Evolutionary conservation across 495 filamentous ascomycete species (phyloP).

Genomic region (Xylaria flabelliformis): DNA sequence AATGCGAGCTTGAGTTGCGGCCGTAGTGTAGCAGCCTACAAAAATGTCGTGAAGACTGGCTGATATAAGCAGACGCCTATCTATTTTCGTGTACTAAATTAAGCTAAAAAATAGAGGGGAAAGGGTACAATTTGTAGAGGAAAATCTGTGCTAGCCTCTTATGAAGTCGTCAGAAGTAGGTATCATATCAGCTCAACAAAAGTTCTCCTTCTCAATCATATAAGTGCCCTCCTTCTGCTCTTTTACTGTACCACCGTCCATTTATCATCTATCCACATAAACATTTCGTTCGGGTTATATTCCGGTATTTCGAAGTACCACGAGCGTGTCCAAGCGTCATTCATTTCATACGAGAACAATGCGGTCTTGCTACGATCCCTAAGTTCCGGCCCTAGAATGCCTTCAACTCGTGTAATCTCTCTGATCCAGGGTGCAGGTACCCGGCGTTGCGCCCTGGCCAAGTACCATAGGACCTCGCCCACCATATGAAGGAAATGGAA

Average conservation of each 20-base stretch:
- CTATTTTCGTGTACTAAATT: too few species aligned
- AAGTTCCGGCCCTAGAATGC: not conserved
- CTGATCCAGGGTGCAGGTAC: not conserved
- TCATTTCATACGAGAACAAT: not conserved
- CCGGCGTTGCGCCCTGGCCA: not conserved
- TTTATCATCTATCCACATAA: not conserved
- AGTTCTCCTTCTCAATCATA: not conserved
- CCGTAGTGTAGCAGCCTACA: not conserved
- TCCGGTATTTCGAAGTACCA: constrained; percentile 15
- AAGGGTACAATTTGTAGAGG: too few species aligned
- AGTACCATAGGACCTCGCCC: not conserved
- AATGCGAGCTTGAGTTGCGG: not conserved
- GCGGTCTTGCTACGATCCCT: not conserved
- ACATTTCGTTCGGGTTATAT: not conserved
- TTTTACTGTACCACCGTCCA: not conserved
- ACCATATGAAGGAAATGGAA: not conserved
- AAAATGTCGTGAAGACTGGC: too few species aligned
- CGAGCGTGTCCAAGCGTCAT: not conserved
- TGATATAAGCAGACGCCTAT: too few species aligned
- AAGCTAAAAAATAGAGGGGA: too few species aligned
- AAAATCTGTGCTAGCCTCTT: too few species aligned
- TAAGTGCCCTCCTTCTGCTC: not conserved
- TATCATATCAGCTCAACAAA: not conserved
- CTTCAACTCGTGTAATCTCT: constrained; percentile 3
- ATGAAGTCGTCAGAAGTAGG: not conserved